Evolutionary conservation across 768 basidiomycete species (phyloP).

Genomic region (Phaffia tasmanica): DNA sequence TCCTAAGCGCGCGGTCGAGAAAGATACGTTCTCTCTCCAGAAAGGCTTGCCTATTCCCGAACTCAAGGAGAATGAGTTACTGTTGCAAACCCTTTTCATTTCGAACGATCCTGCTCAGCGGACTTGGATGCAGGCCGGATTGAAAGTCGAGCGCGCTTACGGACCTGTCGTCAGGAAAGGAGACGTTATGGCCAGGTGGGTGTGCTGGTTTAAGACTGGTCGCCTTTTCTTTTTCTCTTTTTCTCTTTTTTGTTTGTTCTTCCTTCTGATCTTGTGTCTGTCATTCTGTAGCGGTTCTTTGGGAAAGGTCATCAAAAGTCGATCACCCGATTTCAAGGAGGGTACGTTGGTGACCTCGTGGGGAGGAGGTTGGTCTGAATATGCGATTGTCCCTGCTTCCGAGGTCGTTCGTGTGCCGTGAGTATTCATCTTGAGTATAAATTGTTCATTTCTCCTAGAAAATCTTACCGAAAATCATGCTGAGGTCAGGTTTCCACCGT

Average conservation of each 20-base stretch:
- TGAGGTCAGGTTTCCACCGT: not conserved
- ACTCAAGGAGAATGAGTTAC: constrained; percentile 32
- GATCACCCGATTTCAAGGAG: constrained; percentile 28
- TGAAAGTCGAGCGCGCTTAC: constrained; percentile 6
- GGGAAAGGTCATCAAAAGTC: constrained; percentile 30
- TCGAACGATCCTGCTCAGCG: constrained; percentile 34
- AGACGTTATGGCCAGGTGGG: constrained; percentile 28
- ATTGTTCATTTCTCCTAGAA: too few relatives aligned
- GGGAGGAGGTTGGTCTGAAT: constrained; percentile 29
- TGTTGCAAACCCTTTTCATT: constrained; percentile 30
- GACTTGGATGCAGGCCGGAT: constrained; percentile 20
- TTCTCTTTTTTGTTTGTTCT: not conserved
- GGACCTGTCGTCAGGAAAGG: constrained; percentile 9
- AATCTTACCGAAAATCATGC: too few relatives aligned
- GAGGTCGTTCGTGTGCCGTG: constrained; percentile 23
- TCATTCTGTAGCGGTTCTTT: constrained; percentile 25
- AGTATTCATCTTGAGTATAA: constrained; percentile 1
- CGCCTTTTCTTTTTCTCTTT: not conserved
- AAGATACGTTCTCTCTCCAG: constrained; percentile 28
- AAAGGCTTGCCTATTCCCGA: constrained; percentile 24
- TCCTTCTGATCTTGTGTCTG: constrained; percentile 8
- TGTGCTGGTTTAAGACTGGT: constrained; percentile 9
- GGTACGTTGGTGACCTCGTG: constrained; percentile 15
- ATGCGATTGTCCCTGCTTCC: constrained; percentile 27
- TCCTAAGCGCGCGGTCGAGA: constrained; percentile 26